A percentile compares a stretch with the other conserved stretches of the same genome.
Evolutionary conservation across 2,329 filamentous ascomycete genomes (phyloP).

Genomic region (Fusarium irregulare): DNA sequence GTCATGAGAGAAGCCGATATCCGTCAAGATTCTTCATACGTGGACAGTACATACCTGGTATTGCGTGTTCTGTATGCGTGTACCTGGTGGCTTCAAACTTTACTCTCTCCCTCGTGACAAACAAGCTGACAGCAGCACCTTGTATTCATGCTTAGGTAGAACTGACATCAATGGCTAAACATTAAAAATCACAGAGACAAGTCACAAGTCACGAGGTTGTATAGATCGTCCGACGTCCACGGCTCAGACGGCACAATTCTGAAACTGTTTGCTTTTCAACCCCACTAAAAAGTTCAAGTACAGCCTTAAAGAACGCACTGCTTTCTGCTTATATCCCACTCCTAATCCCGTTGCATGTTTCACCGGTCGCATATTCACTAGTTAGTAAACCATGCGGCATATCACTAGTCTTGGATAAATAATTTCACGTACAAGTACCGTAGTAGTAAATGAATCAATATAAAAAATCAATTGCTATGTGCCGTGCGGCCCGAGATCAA

Average conservation of each 20-base stretch:
- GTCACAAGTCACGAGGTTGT: background rate
- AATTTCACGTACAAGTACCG: background rate
- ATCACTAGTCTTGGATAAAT: background rate
- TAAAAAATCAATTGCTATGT: background rate
- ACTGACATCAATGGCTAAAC: constrained; percentile 8
- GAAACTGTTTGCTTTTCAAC: constrained; percentile 8
- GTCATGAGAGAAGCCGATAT: constrained; percentile 27
- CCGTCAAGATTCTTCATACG: background rate
- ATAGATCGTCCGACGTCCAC: constrained; percentile 21
- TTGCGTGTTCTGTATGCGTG: no score
- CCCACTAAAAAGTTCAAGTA: background rate
- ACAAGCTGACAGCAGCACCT: background rate
- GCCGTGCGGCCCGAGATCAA: background rate
- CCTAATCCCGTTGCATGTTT: background rate
- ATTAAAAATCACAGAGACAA: no score
- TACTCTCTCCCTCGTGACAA: background rate
- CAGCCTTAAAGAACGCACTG: background rate
- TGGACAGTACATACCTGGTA: no score
- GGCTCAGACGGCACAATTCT: constrained; percentile 36
- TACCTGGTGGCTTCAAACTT: background rate
- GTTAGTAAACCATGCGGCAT: no score
- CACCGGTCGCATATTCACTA: background rate
- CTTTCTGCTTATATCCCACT: background rate
- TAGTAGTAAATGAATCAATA: background rate
- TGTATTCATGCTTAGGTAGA: constrained; percentile 7